Base-by-base conservation (phyloP, 805 yeast species). In the Myxozyma sirexii region DNA sequence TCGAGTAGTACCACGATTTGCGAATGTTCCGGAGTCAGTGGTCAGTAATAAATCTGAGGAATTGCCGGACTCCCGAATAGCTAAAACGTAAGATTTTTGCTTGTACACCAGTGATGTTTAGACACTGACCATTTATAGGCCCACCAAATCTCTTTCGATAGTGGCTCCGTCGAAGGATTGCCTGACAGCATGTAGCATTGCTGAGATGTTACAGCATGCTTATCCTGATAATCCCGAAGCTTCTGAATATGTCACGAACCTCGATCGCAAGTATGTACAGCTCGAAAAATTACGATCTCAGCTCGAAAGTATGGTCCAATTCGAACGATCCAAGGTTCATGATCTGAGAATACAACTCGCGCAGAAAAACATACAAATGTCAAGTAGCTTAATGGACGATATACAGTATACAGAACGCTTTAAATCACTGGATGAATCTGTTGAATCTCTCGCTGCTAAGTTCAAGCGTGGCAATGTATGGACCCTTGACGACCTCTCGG, bases 401-500 rank as follows among this genome's bases (percentile, higher is more conserved):
- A n/a, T 15, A 2, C 54, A 50, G 43, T 50, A 50, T 23, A 38
- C 46, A 3, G 17, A 50, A n/a, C 37, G 24, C 10, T 50, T 50
- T 35, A 29, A 50, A 12, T n/a, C 38, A 13, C n/a, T 50, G 21
- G 54, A 38, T n/a, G 38, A 23, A 12, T n/a, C 54, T 7, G 26
- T 50, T 21, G 54, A 41, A 29, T 41, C 45, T 12, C 21, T 48
- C 13, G n/a, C 43, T 15, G n/a, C 53, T 4, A 35, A 21, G 33
- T 13, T 48, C 7, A 48, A 38, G 24, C 43, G 42, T 7, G 43
- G 26, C 4, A 23, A 23, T 21, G 46, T 35, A 10, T 50, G 54
- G 46, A 47, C 21, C 6, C 43, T 37, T 35, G 27, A 31, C n/a
- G 43, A 33, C 7, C 4, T 33, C 23, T n/a, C n/a, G 41, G 27